Base-by-base conservation (phyloP, 345 rosid species). In the Streptanthus diversifolius region DNA sequence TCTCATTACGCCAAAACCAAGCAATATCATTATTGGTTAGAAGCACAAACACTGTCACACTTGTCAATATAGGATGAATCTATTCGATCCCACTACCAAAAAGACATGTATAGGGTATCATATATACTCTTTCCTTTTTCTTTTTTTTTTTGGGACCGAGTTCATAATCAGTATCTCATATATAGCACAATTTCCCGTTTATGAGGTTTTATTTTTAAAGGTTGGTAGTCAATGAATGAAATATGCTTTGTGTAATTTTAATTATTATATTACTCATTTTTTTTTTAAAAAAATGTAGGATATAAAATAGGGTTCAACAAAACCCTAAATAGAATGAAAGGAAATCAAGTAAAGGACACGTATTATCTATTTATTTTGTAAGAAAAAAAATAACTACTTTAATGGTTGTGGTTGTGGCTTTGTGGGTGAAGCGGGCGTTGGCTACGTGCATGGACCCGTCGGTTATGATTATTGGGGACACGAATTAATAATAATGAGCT, bases 381-480 rank as follows among this genome's bases (percentile, higher is more conserved):
- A 17, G 45, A 54, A 49, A 9, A 19, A 27, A 67, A 52, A 37
- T 24, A n/a, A 15, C 35, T 37, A 52, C 39, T 37, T 37, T 67
- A n/a, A 3, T 49, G 47, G 71, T 29, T 54, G 51, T 5, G 48
- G 37, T 24, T 15, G 72, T 68, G 10, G 32, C 22, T 14, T 41
- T 55, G 54, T 30, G 35, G 47, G 13, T 55, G 72, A 43, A 30
- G 32, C 73, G 64, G 30, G 73, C 14, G 74, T 47, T 45, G 14
- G 59, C 58, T 39, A 51, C 75, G 52, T 61, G 52, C 68, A 51
- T 61, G 75, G 75, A 39, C 68, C 68, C 75, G 61, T 61, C 32
- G 17, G 53, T 51, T 71, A 18, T 49, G 52, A 61, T 51, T 12
- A 25, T 25, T 51, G 68, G 68, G 62, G 53, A 71, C 68, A 71